These are phyloP conservation scores for Dothideomycetes sp. DNA, from an alignment of 2,329 filamentous ascomycete species.

Conservation along the genomic window DNA sequence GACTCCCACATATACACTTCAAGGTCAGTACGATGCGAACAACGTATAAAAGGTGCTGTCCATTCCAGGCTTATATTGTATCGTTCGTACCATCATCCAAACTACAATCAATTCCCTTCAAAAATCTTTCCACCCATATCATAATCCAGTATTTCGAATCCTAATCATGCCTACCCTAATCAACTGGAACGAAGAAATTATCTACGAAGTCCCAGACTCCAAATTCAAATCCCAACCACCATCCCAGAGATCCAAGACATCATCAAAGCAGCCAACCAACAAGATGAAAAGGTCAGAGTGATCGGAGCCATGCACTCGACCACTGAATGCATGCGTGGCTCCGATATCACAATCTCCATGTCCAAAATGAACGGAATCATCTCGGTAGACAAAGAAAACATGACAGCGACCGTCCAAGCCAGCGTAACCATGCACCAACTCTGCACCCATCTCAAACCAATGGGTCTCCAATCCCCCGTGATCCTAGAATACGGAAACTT, in stretches of 20 bases:
- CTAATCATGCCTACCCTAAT: conserved; percentile 4
- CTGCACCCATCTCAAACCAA: conserved; percentile 11
- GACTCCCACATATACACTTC: too few species aligned
- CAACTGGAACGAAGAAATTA: conserved; percentile 15
- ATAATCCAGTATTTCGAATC: neutral
- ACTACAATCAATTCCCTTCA: too few species aligned
- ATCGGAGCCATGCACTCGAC: conserved; percentile 14
- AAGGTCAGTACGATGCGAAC: too few species aligned
- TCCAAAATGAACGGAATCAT: conserved; percentile 10
- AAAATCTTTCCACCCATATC: neutral
- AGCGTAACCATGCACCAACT: conserved; percentile 12
- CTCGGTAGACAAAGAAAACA: conserved; percentile 7
- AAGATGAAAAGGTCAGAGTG: conserved; percentile 12
- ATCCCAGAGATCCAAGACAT: conserved; percentile 12
- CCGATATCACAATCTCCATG: conserved; percentile 8
- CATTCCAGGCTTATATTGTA: too few species aligned
- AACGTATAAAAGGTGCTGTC: too few species aligned
- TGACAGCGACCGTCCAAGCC: conserved; percentile 12
- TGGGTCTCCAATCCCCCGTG: conserved; percentile 13
- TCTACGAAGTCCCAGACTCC: conserved; percentile 8
- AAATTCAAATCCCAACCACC: conserved; percentile 12
- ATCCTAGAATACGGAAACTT: conserved; percentile 16
- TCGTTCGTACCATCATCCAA: too few species aligned
- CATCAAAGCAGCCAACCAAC: conserved; percentile 10
- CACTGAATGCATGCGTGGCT: conserved; percentile 13